Percentiles rank a stretch among this genome's conserved stretches.
These are phyloP conservation scores for Pestalotiopsis sp. DNA, from an alignment of 2,329 filamentous ascomycete genomes.

Conservation along the genomic window DNA sequence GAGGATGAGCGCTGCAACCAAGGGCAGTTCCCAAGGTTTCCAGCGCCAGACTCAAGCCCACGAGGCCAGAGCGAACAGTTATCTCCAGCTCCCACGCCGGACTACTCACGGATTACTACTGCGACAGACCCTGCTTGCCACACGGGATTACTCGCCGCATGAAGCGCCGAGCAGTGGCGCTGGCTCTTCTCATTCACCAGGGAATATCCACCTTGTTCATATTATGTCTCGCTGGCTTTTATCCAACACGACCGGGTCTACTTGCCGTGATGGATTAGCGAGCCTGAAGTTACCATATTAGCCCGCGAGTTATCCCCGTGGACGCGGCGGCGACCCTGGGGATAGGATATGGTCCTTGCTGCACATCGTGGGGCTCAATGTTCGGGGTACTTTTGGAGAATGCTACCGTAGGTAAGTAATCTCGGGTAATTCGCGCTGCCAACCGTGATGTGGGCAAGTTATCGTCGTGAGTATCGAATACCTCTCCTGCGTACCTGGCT, in stretches of 20 bases:
- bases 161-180: neutral
- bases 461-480: neutral
- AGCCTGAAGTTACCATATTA: neutral
- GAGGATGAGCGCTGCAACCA: neutral
- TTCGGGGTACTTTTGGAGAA: neutral
- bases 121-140: neutral
- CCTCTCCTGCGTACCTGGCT: neutral
- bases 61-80: neutral
- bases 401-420: neutral
- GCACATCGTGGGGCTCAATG: neutral
- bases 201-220: neutral
- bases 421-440: neutral
- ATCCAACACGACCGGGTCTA: neutral
- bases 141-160: neutral
- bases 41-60: neutral
- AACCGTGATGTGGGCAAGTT: neutral
- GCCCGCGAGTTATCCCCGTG: neutral
- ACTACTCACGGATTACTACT: neutral
- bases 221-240: neutral
- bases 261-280: neutral
- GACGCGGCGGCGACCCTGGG: conserved; percentile 3
- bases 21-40: neutral
- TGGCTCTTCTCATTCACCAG: neutral
- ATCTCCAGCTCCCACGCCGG: neutral
- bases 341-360: conserved; percentile 4